Evolutionary conservation across 495 filamentous ascomycete genomes (phyloP).

Genomic region (Tuber microsphaerosporum): DNA sequence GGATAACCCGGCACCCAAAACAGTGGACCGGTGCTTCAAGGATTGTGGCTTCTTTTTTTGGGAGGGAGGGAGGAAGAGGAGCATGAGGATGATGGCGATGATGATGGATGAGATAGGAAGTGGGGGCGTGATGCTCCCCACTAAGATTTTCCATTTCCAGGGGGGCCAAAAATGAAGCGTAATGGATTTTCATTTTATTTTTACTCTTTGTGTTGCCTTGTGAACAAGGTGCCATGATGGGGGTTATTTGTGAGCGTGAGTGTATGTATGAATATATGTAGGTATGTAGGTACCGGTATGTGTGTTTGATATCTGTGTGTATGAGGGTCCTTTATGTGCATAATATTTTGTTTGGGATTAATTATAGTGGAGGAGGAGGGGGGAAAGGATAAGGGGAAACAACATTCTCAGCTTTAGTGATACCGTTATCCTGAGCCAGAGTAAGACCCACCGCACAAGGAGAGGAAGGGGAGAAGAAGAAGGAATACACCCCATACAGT

Average conservation of each 20-base stretch:
- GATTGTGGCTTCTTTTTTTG: background rate
- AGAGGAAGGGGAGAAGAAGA: background rate
- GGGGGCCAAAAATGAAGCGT: background rate
- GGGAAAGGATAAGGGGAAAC: background rate
- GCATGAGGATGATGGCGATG: background rate
- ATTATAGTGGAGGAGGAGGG: background rate
- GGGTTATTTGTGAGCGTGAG: background rate
- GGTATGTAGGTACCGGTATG: background rate
- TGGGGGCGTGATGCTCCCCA: background rate
- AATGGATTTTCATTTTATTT: background rate
- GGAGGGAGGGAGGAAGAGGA: background rate
- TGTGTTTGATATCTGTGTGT: background rate
- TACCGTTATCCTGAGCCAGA: background rate
- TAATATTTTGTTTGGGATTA: background rate
- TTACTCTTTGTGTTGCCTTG: background rate
- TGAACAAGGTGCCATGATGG: background rate
- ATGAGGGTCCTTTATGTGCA: background rate
- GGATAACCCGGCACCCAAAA: background rate
- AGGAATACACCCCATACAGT: background rate
- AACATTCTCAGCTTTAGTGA: background rate
- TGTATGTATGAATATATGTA: background rate
- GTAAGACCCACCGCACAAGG: background rate
- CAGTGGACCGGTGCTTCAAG: conserved; percentile 1
- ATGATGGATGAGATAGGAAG: background rate
- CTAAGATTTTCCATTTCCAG: background rate